A percentile compares a stretch with the other conserved stretches of the same genome.
Conservation (phyloP, 306 rosid genomes). For the Prunus campanulata region DNA sequence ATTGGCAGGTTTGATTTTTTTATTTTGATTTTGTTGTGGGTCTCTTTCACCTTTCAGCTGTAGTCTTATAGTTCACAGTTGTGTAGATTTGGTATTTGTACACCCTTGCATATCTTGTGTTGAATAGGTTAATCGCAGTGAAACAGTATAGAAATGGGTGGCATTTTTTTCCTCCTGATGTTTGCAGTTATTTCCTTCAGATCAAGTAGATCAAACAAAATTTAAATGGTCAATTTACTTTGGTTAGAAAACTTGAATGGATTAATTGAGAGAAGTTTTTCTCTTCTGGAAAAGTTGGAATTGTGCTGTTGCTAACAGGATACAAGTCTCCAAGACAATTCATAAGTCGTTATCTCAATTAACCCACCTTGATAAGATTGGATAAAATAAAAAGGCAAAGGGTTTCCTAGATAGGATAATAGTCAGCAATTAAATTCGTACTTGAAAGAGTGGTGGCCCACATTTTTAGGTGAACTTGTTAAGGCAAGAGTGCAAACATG, state of each 20-base stretch:
- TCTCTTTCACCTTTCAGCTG: slow-evolving; percentile 9
- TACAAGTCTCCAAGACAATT: neutral
- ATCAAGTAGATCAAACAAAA: no score
- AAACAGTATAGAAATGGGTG: slow-evolving; percentile 36
- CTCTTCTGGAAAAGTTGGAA: neutral
- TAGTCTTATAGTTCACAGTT: slow-evolving; percentile 45
- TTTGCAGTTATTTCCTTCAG: no score
- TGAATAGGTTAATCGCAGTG: slow-evolving; percentile 40
- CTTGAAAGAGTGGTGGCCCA: slow-evolving; percentile 21
- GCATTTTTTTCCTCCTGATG: neutral
- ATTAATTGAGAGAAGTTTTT: no score
- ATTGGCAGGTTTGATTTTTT: slow-evolving; percentile 49
- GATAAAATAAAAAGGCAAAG: neutral
- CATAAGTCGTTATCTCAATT: neutral
- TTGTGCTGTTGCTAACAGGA: neutral
- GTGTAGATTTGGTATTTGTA: slow-evolving; percentile 54
- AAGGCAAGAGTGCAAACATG: slow-evolving; percentile 24
- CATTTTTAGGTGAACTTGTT: slow-evolving; percentile 25
- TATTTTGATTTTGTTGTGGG: neutral
- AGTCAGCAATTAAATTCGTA: slow-evolving; percentile 6
- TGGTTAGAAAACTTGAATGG: no score
- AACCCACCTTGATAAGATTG: neutral
- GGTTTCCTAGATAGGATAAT: neutral
- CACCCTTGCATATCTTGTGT: slow-evolving; percentile 31
- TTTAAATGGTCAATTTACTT: neutral